Evolutionary conservation across 768 basidiomycete species (phyloP).

Genomic region (Exsudoporus frostii): DNA sequence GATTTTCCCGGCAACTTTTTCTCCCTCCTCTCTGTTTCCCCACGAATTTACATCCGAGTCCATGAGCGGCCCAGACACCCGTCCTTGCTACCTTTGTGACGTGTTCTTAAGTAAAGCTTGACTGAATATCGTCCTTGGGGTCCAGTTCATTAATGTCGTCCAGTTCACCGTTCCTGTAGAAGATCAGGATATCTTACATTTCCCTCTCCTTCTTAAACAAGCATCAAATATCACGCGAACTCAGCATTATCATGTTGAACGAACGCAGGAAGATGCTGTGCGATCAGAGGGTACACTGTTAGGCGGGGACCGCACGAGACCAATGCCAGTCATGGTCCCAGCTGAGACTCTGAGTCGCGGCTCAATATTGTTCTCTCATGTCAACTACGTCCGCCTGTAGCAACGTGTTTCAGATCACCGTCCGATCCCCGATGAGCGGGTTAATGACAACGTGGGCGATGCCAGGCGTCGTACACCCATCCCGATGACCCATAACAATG

Average conservation of each 20-base stretch:
- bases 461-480: no score
- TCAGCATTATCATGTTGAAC: no score
- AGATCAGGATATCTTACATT: no score
- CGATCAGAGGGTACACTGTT: not conserved
- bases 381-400: not conserved
- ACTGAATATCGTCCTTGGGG: not conserved
- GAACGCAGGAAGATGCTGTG: not conserved
- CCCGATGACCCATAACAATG: no score
- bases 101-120: no score
- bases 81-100: not conserved
- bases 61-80: no score
- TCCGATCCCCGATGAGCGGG: no score
- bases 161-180: not conserved
- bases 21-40: no score
- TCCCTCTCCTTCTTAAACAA: not conserved
- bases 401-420: not conserved
- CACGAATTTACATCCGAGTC: no score
- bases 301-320: not conserved
- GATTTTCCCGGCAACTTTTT: not conserved
- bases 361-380: not conserved
- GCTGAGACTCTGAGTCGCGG: not conserved
- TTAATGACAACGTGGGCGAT: no score
- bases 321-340: no score
- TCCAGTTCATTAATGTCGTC: not conserved
- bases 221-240: no score